A percentile compares a stretch with the other conserved stretches of the same genome.
phyloP scores from a whole-genome alignment of 257 asterid genomes.

The Leonotis leonurus region DNA sequence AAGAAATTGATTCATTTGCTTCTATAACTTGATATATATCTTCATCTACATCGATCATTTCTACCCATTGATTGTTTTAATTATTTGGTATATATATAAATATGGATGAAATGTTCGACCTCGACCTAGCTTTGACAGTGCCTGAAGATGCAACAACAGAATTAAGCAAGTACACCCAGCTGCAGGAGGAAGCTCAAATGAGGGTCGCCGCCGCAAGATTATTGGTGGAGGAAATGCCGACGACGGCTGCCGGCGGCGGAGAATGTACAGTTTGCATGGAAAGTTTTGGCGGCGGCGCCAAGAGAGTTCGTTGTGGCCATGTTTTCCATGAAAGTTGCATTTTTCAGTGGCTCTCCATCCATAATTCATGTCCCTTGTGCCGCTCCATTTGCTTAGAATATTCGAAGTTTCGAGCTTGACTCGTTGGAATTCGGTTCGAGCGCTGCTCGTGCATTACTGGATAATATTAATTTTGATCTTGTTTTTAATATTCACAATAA shows the following conservation, averaged over 20 bases:
- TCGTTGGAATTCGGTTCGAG: too few species aligned
- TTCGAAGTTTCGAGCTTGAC: too few species aligned
- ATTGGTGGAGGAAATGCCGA: slow-evolving; percentile 15
- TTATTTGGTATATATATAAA: too few species aligned
- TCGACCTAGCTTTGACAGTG: slow-evolving; percentile 15
- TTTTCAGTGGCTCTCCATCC: slow-evolving; percentile 9
- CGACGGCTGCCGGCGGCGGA: slow-evolving; percentile 11
- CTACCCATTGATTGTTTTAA: too few species aligned
- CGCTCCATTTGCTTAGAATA: too few species aligned
- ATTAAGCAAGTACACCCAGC: background rate
- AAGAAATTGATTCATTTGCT: too few species aligned
- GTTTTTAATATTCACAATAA: too few species aligned
- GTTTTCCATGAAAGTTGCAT: slow-evolving; percentile 23
- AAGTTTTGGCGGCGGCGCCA: slow-evolving; percentile 9
- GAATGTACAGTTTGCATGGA: slow-evolving; percentile 15
- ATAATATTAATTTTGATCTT: too few species aligned
- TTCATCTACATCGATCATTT: too few species aligned
- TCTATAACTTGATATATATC: too few species aligned
- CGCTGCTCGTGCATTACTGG: too few species aligned
- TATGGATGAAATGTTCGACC: slow-evolving; percentile 21
- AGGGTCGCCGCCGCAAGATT: background rate
- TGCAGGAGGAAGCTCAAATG: background rate
- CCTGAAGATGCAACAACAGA: slow-evolving; percentile 6
- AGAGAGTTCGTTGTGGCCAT: slow-evolving; percentile 20
- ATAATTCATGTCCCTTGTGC: slow-evolving; percentile 24